phyloP scores from a whole-genome alignment of 768 basidiomycete species.

The Porpolomopsis calyptriformis region DNA sequence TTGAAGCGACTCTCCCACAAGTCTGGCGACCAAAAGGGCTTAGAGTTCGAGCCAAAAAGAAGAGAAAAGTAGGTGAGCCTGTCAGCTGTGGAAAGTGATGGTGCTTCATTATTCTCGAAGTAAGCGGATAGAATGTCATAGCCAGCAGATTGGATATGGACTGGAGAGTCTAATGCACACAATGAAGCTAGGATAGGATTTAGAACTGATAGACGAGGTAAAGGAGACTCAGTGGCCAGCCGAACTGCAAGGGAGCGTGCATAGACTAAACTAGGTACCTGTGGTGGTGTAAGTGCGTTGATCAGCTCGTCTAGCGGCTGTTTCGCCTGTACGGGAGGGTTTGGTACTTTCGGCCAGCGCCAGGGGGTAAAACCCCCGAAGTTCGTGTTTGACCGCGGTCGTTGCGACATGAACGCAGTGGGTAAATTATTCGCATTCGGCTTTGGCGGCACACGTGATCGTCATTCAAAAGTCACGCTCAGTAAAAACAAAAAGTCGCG shows the following conservation, averaged over 20 bases:
- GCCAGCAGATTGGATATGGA: slow-evolving; percentile 52
- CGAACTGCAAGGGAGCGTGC: slow-evolving; percentile 49
- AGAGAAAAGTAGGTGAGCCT: slow-evolving; percentile 54
- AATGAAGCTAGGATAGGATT: slow-evolving; percentile 52
- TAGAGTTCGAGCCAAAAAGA: slow-evolving; percentile 34
- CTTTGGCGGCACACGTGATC: no score
- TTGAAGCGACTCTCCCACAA: slow-evolving; percentile 63
- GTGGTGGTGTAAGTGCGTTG: slow-evolving; percentile 38
- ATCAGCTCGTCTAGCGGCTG: slow-evolving; percentile 32
- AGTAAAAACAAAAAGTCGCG: no score
- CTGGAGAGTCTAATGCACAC: slow-evolving; percentile 43
- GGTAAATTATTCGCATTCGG: no score
- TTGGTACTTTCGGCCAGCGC: slow-evolving; percentile 23
- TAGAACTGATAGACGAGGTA: slow-evolving; percentile 42
- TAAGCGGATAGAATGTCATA: slow-evolving; percentile 65
- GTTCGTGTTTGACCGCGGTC: slow-evolving; percentile 33
- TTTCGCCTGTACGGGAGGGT: slow-evolving; percentile 20
- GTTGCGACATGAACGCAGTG: no score
- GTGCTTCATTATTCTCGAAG: slow-evolving; percentile 47
- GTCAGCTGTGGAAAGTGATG: slow-evolving; percentile 42
- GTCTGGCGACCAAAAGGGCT: slow-evolving; percentile 45
- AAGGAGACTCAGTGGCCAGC: slow-evolving; percentile 42
- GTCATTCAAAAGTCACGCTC: no score
- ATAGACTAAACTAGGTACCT: slow-evolving; percentile 55
- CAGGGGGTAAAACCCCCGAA: slow-evolving; percentile 30